Percentiles rank a stretch among this genome's conserved stretches.
Evolutionary conservation across 306 rosid genomes (phyloP).

Genomic region (Acacia crassicarpa): DNA sequence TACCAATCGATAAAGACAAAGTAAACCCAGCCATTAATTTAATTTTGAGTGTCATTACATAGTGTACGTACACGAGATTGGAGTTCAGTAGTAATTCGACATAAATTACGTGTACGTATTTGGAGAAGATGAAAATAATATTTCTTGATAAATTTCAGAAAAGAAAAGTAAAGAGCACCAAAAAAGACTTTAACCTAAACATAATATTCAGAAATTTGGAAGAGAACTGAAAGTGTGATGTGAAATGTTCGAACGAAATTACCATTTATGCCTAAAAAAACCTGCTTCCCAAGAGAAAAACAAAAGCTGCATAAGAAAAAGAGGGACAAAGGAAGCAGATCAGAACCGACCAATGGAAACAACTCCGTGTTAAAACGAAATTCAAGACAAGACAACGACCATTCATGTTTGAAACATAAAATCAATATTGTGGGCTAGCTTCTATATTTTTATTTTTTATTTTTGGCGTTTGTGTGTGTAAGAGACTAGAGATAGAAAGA

Average conservation of each 20-base stretch:
- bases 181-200: background rate
- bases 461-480: background rate
- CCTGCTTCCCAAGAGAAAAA: conserved; percentile 1
- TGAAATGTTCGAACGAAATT: background rate
- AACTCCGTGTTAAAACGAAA: conserved; percentile 16
- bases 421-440: background rate
- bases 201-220: background rate
- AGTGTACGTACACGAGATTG: background rate
- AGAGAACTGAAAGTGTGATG: background rate
- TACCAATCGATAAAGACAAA: too few relatives aligned
- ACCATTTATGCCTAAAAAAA: background rate
- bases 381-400: conserved; percentile 16
- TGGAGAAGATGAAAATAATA: background rate
- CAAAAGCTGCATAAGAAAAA: conserved; percentile 12
- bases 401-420: conserved; percentile 1
- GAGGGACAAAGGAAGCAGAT: conserved; percentile 20
- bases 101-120: background rate
- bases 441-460: background rate
- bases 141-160: background rate
- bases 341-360: conserved; percentile 19
- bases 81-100: too few relatives aligned
- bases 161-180: background rate
- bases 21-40: too few relatives aligned
- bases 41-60: background rate
- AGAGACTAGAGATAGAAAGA: background rate